A percentile compares a stretch with the other conserved stretches of the same genome.
Evolutionary conservation across 257 asterid species (phyloP).

Genomic region (Pogostemon cablin): DNA sequence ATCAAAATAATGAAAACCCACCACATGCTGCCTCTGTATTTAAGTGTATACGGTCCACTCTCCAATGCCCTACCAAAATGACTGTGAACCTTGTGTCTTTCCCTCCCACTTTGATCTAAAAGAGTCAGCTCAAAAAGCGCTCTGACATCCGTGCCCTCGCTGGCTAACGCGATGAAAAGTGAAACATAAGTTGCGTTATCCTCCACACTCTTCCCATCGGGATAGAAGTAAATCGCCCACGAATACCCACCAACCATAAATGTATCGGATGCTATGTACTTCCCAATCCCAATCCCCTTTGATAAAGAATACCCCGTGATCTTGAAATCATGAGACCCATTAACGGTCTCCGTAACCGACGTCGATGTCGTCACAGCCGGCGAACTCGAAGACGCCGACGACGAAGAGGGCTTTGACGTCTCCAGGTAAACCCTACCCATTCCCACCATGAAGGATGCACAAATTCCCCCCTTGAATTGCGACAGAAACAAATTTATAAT

Average conservation of each 20-base stretch:
- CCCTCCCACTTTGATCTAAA: slow-evolving; percentile 90
- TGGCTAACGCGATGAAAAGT: slow-evolving; percentile 77
- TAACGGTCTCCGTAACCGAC: slow-evolving; percentile 76
- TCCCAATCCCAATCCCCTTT: slow-evolving; percentile 91
- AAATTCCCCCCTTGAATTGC: not conserved
- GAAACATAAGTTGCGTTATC: slow-evolving; percentile 86
- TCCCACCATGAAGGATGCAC: slow-evolving; percentile 40
- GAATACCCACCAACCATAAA: slow-evolving; percentile 88
- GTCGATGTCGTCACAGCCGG: slow-evolving; percentile 70
- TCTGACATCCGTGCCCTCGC: slow-evolving; percentile 86
- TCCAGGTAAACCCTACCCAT: slow-evolving; percentile 73
- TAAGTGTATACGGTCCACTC: slow-evolving; percentile 90
- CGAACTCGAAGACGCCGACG: slow-evolving; percentile 45
- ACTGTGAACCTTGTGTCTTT: slow-evolving; percentile 91
- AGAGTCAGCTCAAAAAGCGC: slow-evolving; percentile 92
- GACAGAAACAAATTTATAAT: not conserved
- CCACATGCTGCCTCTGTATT: slow-evolving; percentile 98
- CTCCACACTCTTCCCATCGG: slow-evolving; percentile 92
- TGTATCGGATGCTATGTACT: slow-evolving; percentile 77
- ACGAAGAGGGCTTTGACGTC: slow-evolving; percentile 51
- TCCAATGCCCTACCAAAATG: slow-evolving; percentile 96
- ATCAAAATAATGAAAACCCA: slow-evolving; percentile 43
- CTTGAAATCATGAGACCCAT: slow-evolving; percentile 84
- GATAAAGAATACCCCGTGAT: slow-evolving; percentile 79
- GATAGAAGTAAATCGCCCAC: slow-evolving; percentile 94